These are phyloP conservation scores for Penicillium arizonense DNA, from an alignment of 495 filamentous ascomycete species.

Conservation along the genomic window DNA sequence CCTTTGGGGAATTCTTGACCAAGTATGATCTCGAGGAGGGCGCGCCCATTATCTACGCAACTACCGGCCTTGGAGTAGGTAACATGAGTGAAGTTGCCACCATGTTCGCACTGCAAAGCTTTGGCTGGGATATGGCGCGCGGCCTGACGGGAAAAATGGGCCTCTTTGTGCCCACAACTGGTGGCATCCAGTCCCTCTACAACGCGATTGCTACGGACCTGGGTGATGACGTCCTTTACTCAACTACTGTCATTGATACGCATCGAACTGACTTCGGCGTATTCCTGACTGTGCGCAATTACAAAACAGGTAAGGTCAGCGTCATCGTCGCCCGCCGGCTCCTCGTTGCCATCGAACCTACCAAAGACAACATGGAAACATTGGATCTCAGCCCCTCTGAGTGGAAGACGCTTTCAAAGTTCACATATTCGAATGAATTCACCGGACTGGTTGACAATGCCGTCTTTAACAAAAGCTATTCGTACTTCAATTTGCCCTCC, in stretches of 20 bases:
- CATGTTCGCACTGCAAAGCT: slow-evolving; percentile 40
- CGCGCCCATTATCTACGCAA: slow-evolving; percentile 22
- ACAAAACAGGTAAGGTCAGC: slow-evolving; percentile 21
- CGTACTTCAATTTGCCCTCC: slow-evolving; percentile 29
- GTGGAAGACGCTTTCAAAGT: slow-evolving; percentile 25
- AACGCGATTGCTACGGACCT: slow-evolving; percentile 32
- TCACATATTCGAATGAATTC: slow-evolving; percentile 33
- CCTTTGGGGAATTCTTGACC: slow-evolving; percentile 41
- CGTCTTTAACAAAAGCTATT: slow-evolving; percentile 15
- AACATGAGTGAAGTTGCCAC: slow-evolving; percentile 39
- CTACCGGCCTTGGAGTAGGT: slow-evolving; percentile 34
- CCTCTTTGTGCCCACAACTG: slow-evolving; percentile 29
- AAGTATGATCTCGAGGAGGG: slow-evolving; percentile 43
- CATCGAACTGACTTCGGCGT: slow-evolving; percentile 25
- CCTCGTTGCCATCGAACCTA: slow-evolving; percentile 37
- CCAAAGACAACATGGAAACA: slow-evolving; percentile 25
- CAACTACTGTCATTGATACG: slow-evolving; percentile 27
- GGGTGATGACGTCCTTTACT: slow-evolving; percentile 34
- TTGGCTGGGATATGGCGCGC: slow-evolving; percentile 37
- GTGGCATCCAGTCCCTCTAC: slow-evolving; percentile 41
- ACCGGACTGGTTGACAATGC: slow-evolving; percentile 34
- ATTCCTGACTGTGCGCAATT: slow-evolving; percentile 29
- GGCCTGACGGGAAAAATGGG: slow-evolving; percentile 20
- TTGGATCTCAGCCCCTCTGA: slow-evolving; percentile 32
- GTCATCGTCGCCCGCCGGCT: slow-evolving; percentile 35